These are phyloP conservation scores for Handroanthus guayacan DNA, from an alignment of 257 asterid genomes.

Conservation along the genomic window DNA sequence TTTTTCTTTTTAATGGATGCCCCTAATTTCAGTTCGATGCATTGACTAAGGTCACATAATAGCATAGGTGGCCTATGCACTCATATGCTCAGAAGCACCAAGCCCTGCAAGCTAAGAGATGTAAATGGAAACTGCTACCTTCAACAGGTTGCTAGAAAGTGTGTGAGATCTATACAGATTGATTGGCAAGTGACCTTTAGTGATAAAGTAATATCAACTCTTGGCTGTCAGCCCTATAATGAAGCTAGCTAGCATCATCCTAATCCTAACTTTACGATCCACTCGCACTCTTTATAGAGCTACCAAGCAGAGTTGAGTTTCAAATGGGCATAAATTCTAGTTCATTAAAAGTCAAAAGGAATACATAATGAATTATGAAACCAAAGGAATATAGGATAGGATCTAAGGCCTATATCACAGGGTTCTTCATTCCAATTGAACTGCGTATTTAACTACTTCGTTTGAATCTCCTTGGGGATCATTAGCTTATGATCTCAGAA, in stretches of 20 bases:
- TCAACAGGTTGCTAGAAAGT: background rate
- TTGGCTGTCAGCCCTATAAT: too few species aligned
- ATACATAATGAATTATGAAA: background rate
- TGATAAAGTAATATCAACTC: too few species aligned
- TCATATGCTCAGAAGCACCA: too few species aligned
- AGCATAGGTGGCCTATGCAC: too few species aligned
- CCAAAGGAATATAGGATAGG: background rate
- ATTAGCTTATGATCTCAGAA: too few species aligned
- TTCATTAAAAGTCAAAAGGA: conserved; percentile 3
- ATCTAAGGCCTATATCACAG: background rate
- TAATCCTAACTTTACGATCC: background rate
- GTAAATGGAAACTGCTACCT: too few species aligned
- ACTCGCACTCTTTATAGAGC: conserved; percentile 9
- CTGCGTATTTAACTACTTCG: conserved; percentile 5
- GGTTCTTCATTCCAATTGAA: background rate
- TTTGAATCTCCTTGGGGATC: background rate
- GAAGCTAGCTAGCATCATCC: background rate
- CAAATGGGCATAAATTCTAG: background rate
- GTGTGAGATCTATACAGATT: background rate
- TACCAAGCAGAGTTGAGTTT: background rate
- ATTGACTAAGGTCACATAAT: too few species aligned
- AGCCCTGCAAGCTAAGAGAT: too few species aligned
- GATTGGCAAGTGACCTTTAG: too few species aligned
- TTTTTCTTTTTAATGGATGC: too few species aligned
- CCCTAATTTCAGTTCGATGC: too few species aligned